phyloP scores from a whole-genome alignment of 108 stramenopile species.

The Pinguiococcus pyrenoidosus region DNA sequence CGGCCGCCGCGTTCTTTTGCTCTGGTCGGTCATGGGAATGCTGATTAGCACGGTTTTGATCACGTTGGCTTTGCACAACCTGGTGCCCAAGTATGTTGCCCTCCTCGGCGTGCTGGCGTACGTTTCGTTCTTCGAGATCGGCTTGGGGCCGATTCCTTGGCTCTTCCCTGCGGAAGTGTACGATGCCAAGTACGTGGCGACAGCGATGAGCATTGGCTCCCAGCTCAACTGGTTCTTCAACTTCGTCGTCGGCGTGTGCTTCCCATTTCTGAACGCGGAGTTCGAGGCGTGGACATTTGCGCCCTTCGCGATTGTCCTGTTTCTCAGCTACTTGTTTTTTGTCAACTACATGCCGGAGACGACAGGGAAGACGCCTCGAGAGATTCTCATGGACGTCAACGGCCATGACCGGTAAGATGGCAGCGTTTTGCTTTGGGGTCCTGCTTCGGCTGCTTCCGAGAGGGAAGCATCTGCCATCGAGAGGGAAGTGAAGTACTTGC shows the following conservation, averaged over 20 bases:
- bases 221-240: conserved; percentile 87
- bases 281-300: too few species aligned
- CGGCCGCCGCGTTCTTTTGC: conserved; percentile 65
- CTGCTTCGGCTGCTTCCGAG: too few species aligned
- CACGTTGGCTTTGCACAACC: conserved; percentile 31
- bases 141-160: conserved; percentile 88
- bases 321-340: too few species aligned
- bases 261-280: conserved; percentile 73
- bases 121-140: conserved; percentile 86
- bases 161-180: conserved; percentile 62
- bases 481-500: too few species aligned
- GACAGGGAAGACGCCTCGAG: too few species aligned
- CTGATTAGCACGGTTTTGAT: conserved; percentile 42
- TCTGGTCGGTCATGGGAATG: conserved; percentile 65
- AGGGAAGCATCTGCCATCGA: too few species aligned
- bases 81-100: conserved; percentile 50
- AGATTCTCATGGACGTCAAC: too few species aligned
- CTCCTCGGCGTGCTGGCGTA: conserved; percentile 65
- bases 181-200: conserved; percentile 74
- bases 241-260: conserved; percentile 69
- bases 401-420: too few species aligned
- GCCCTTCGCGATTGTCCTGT: too few species aligned
- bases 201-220: conserved; percentile 52
- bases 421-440: too few species aligned
- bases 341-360: too few species aligned